Base-by-base conservation (phyloP, 169 alveolate genomes). In the Plasmodium reichenowi region DNA sequence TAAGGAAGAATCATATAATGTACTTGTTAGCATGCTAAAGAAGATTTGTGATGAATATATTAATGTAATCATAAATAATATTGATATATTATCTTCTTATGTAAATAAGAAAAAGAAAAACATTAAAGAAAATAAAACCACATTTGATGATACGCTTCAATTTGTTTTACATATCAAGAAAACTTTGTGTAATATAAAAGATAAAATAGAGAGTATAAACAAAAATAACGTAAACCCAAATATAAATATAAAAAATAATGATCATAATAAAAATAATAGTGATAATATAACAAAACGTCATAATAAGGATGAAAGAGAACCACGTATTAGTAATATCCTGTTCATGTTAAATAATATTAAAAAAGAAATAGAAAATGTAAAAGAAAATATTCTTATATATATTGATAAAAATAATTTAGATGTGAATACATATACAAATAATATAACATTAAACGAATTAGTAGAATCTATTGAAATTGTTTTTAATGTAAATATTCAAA, bases 401-500 rank as follows among this genome's bases (percentile, higher is more conserved):
- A 48, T 50, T 50, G 54, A 12, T 50, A 22, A 22, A 48, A 71
- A 50, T 20, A 66, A 66, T 66, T 17, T 17, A 13, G 15, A 10
- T 5, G 70, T 63, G 50, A 29, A 68, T 24, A 38, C 38, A 54
- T 60, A 32, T 20, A 20, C 54, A 67, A 72, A 32, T 20, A 80
- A 80, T 32, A 26, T 80, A 13, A 80, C 90, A 9, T 80, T 80
- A 62, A 59, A 80, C 7, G 90, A 80, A 17, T 43, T 80, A 13
- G 72, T 80, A 45, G 58, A 43, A 9, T 58, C 68, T 47, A 59
- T 80, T 22, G 90, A 80, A 43, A n/a, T 38, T 5, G 20, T 80
- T 24, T 80, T 80, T 47, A 54, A 59, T 80, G 76, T 80, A 6
- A 67, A 74, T 29, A 80, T 80, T 32, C 83, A 67, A 52, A 80